Evolutionary conservation across 768 basidiomycete genomes (phyloP).

Genomic region (Suillus bovinus): DNA sequence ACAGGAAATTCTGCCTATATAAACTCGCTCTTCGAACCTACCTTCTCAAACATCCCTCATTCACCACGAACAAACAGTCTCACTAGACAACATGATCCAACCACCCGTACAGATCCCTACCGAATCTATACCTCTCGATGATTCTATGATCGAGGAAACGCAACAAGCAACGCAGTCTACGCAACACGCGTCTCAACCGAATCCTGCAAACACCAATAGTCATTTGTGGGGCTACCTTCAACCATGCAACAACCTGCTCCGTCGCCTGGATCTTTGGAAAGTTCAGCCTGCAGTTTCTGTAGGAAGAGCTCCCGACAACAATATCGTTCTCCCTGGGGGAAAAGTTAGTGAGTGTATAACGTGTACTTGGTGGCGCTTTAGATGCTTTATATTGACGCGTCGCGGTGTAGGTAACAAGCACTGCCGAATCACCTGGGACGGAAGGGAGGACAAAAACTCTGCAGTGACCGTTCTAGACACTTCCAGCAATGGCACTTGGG

Average conservation of each 20-base stretch:
- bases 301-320: conserved; percentile 52
- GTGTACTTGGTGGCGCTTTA: conserved; percentile 14
- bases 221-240: conserved; percentile 73
- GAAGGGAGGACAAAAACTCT: conserved; percentile 30
- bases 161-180: conserved; percentile 44
- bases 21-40: neutral
- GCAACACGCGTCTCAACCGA: conserved; percentile 34
- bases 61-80: conserved; percentile 2
- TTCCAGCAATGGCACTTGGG: conserved; percentile 48
- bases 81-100: conserved; percentile 5
- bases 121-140: conserved; percentile 29
- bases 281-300: conserved; percentile 47
- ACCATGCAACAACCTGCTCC: conserved; percentile 54
- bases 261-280: conserved; percentile 65
- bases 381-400: conserved; percentile 26
- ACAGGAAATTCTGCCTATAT: conserved; percentile 6
- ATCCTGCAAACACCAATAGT: conserved; percentile 18
- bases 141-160: conserved; percentile 32
- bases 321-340: conserved; percentile 64
- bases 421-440: conserved; percentile 39
- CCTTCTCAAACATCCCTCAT: neutral
- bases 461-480: conserved; percentile 36
- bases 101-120: conserved; percentile 12
- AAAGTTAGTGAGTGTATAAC: conserved; percentile 63
- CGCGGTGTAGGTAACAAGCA: conserved; percentile 37